Evolutionary conservation across 352 stramenopile genomes (phyloP).

Genomic region (Plasmopara muralis): DNA sequence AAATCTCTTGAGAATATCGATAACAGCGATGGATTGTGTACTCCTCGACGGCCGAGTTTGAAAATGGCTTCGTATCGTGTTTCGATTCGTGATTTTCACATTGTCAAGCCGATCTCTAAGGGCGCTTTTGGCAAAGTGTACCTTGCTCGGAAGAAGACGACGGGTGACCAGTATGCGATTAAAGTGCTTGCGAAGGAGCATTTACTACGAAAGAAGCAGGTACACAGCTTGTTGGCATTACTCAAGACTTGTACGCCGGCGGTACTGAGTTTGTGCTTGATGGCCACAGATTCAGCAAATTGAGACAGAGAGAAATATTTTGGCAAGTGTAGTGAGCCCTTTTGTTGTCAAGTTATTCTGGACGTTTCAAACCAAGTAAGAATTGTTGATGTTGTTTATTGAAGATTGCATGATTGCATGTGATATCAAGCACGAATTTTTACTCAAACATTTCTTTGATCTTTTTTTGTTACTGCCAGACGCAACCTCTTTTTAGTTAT

Average conservation of each 20-base stretch:
- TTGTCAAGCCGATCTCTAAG: constrained; percentile 87
- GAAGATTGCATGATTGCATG: no score
- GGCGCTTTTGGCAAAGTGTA: constrained; percentile 88
- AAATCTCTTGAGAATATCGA: constrained; percentile 74
- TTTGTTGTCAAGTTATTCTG: constrained; percentile 90
- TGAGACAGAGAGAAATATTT: constrained; percentile 83
- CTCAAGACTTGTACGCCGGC: not conserved
- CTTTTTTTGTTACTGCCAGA: constrained; percentile 17
- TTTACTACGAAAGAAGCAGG: constrained; percentile 85
- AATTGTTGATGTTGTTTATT: constrained; percentile 5
- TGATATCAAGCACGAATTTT: no score
- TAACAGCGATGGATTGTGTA: constrained; percentile 13
- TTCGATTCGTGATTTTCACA: constrained; percentile 82
- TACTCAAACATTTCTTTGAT: no score
- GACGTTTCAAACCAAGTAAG: constrained; percentile 86
- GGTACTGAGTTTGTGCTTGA: constrained; percentile 15
- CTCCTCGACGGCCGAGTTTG: constrained; percentile 13
- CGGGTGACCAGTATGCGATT: constrained; percentile 86
- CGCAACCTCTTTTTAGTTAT: constrained; percentile 87
- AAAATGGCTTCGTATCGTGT: constrained; percentile 46
- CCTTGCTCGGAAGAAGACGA: constrained; percentile 79
- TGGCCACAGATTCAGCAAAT: constrained; percentile 68
- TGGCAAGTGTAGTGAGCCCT: constrained; percentile 80
- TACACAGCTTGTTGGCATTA: constrained; percentile 19
- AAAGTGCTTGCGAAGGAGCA: constrained; percentile 89